These are phyloP conservation scores for Prunus salicina DNA, from an alignment of 306 rosid species.

Conservation along the genomic window DNA sequence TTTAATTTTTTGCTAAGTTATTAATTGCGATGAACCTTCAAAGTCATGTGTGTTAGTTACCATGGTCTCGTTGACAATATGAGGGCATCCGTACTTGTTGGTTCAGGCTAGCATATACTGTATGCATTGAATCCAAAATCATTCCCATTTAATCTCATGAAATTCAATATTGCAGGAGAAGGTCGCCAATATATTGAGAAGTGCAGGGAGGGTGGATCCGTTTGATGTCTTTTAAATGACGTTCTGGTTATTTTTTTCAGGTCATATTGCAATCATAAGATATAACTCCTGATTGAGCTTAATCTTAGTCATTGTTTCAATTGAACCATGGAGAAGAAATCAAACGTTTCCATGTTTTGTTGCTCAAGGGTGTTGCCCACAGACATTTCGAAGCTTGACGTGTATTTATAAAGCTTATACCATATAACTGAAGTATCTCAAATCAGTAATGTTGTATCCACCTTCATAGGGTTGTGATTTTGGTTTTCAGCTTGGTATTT, in stretches of 20 bases:
- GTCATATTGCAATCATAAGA: neutral
- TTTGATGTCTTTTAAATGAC: neutral
- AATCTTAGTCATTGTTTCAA: neutral
- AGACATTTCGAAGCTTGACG: neutral
- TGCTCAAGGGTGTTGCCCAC: neutral
- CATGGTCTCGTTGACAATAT: neutral
- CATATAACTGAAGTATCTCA: neutral
- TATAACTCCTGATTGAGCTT: neutral
- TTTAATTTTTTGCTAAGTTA: neutral
- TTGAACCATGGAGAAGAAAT: neutral
- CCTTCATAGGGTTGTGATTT: neutral
- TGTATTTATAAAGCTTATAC: neutral
- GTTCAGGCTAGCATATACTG: neutral
- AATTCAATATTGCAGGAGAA: constrained; percentile 11
- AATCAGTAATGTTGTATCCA: neutral
- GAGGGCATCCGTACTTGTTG: neutral
- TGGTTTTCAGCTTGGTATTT: neutral
- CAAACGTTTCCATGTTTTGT: neutral
- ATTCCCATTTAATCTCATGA: neutral
- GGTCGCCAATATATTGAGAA: constrained; percentile 11
- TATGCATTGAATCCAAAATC: neutral
- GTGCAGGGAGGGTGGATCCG: neutral
- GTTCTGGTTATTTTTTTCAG: neutral
- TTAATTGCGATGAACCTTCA: neutral
- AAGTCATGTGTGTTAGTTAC: neutral